Evolutionary conservation across 2,329 filamentous ascomycete species (phyloP).

Genomic region (Colletotrichum chlorophyti): DNA sequence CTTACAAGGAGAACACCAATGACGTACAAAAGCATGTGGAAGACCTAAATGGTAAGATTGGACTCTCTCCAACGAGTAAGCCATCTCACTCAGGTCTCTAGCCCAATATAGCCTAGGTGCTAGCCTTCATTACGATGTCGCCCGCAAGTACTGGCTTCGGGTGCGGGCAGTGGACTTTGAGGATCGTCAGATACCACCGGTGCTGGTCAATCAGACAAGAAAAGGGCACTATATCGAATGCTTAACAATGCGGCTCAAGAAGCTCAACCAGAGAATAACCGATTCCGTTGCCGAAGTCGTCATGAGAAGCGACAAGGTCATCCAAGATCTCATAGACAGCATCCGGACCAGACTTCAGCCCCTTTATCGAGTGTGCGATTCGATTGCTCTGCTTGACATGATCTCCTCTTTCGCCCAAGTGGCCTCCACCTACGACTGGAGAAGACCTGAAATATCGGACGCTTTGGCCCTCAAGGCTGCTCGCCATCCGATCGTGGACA

Average conservation of each 20-base stretch:
- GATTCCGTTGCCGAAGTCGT: slow-evolving; percentile 87
- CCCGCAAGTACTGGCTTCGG: slow-evolving; percentile 81
- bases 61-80: too few species aligned
- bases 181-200: slow-evolving; percentile 62
- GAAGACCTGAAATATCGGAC: slow-evolving; percentile 71
- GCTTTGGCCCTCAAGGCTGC: slow-evolving; percentile 76
- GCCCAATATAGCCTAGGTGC: slow-evolving; percentile 65
- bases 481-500: slow-evolving; percentile 81
- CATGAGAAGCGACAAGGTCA: slow-evolving; percentile 78
- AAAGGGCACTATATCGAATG: slow-evolving; percentile 84
- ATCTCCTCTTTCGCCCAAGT: slow-evolving; percentile 78
- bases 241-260: slow-evolving; percentile 83
- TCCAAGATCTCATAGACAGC: slow-evolving; percentile 74
- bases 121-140: slow-evolving; percentile 77
- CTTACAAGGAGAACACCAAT: slow-evolving; percentile 86
- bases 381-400: slow-evolving; percentile 88
- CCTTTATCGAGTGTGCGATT: slow-evolving; percentile 86
- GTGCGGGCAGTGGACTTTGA: slow-evolving; percentile 70
- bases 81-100: slow-evolving; percentile 34
- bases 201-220: slow-evolving; percentile 79
- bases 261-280: slow-evolving; percentile 78
- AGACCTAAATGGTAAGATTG: slow-evolving; percentile 68
- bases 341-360: slow-evolving; percentile 74
- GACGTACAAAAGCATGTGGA: slow-evolving; percentile 77
- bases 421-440: slow-evolving; percentile 65